Base-by-base conservation (phyloP, 768 basidiomycete species). In the Kwoniella newhampshirensis region DNA sequence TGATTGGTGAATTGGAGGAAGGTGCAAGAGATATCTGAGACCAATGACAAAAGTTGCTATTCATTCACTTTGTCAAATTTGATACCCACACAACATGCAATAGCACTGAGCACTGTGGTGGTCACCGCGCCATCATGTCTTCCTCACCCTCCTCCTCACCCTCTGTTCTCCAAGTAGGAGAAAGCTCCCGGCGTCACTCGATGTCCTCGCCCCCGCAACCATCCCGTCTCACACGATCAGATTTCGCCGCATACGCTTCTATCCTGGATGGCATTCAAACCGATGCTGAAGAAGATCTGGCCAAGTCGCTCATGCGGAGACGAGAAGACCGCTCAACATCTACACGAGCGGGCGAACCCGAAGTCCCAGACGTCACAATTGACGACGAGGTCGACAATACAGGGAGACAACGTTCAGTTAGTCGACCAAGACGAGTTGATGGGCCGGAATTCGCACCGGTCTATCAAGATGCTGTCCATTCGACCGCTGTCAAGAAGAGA, bases 171-270 rank as follows among this genome's bases (percentile, higher is more conserved):
- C n/a, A n/a, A n/a, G n/a, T n/a, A n/a, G n/a, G n/a, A n/a, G n/a
- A n/a, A n/a, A n/a, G 32, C 32, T 32, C 32, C 32, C 13, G 7
- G 13, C 32, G 13, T 32, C 32, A 32, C n/a, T 23, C n/a, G n/a
- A n/a, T 46, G 21, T 17, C 11, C 40, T 23, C 12, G 44, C 39
- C 27, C 13, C 32, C 32, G 13, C 32, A 6, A 6, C 32, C 32
- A 32, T 32, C 32, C 13, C 32, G 32, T 6, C 32, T 32, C 32
- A 32, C 32, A 32, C 43, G 54, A 36, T 4, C n/a, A 6, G 54
- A 51, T 50, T 49, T 50, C 35, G 55, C 32, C 7, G 32, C 37
- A 3, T 57, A 57, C 48, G 23, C 51, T 26, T 26, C 51, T 11
- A 25, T 12, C 21, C 37, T 42, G 8, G 40, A 42, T 8, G 17